phyloP scores from a whole-genome alignment of 306 rosid species.

The Phaseolus lunatus region DNA sequence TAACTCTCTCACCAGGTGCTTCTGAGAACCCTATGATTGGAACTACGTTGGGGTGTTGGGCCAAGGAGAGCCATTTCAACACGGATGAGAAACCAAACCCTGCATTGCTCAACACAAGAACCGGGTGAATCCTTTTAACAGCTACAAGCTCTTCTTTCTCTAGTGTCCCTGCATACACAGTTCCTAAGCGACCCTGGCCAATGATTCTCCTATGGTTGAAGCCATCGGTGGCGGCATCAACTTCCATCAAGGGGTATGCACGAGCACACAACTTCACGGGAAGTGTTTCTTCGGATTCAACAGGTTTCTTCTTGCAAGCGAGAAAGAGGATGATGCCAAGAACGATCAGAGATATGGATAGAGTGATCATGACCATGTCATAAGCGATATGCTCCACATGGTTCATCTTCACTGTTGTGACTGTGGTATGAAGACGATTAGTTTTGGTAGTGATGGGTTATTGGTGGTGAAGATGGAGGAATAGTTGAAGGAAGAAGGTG shows the following conservation, averaged over 20 bases:
- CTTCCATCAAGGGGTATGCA: conserved; percentile 56
- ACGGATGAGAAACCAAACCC: conserved; percentile 75
- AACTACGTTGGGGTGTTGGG: conserved; percentile 81
- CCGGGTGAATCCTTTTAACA: conserved; percentile 72
- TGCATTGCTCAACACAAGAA: conserved; percentile 75
- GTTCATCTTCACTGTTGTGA: conserved; percentile 55
- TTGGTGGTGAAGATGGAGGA: conserved; percentile 22
- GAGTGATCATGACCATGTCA: conserved; percentile 51
- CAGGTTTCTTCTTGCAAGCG: conserved; percentile 64
- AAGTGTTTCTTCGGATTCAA: conserved; percentile 60
- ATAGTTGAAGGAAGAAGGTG: neutral
- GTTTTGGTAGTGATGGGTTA: conserved; percentile 9
- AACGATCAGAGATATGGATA: conserved; percentile 56
- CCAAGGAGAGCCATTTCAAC: conserved; percentile 66
- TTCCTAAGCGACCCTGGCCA: conserved; percentile 83
- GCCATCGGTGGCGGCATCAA: conserved; percentile 80
- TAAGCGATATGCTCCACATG: conserved; percentile 55
- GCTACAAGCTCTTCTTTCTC: conserved; percentile 61
- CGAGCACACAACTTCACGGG: conserved; percentile 57
- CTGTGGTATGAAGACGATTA: neutral
- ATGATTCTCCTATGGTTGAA: conserved; percentile 72
- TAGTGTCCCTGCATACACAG: conserved; percentile 68
- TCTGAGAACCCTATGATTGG: conserved; percentile 82
- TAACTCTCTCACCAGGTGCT: conserved; percentile 87
- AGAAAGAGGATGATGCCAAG: conserved; percentile 57